A percentile compares a stretch with the other conserved stretches of the same genome.
phyloP scores from a whole-genome alignment of 1,284 basidiomycete genomes.

The Rhodotorula sp. region DNA sequence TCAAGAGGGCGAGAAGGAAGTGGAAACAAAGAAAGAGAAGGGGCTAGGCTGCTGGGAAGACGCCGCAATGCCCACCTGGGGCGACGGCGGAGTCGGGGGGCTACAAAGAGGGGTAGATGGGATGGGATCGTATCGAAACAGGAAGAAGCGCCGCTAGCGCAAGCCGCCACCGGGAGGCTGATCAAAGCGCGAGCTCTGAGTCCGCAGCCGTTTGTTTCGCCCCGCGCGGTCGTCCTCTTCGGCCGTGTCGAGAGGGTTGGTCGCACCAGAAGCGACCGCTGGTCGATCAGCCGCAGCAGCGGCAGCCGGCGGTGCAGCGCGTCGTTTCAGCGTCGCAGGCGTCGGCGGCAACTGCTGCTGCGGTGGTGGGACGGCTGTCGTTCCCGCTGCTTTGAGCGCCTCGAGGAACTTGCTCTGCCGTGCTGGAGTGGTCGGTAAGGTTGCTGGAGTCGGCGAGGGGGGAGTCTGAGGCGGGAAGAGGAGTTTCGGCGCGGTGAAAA shows the following conservation, averaged over 20 bases:
- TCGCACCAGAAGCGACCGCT: not conserved
- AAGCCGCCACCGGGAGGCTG: too few species aligned
- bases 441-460: not conserved
- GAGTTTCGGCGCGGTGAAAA: constrained; percentile 28
- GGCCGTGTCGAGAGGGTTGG: not conserved
- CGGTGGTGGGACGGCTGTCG: not conserved
- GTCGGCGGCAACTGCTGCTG: constrained; percentile 24
- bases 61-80: too few species aligned
- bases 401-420: constrained; percentile 25
- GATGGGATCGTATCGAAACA: too few species aligned
- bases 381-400: constrained; percentile 10
- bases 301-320: not conserved
- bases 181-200: not conserved
- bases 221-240: not conserved
- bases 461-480: constrained; percentile 25
- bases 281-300: not conserved
- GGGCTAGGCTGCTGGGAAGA: too few species aligned
- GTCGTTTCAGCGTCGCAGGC: constrained; percentile 28
- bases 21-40: too few species aligned
- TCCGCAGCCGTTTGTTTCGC: constrained; percentile 6
- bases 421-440: constrained; percentile 16
- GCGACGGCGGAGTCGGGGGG: too few species aligned
- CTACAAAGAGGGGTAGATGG: too few species aligned
- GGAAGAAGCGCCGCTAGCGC: too few species aligned
- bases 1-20: too few species aligned